Evolutionary conservation across 2,329 filamentous ascomycete genomes (phyloP).

Genomic region (Cordyceps tenuipes): DNA sequence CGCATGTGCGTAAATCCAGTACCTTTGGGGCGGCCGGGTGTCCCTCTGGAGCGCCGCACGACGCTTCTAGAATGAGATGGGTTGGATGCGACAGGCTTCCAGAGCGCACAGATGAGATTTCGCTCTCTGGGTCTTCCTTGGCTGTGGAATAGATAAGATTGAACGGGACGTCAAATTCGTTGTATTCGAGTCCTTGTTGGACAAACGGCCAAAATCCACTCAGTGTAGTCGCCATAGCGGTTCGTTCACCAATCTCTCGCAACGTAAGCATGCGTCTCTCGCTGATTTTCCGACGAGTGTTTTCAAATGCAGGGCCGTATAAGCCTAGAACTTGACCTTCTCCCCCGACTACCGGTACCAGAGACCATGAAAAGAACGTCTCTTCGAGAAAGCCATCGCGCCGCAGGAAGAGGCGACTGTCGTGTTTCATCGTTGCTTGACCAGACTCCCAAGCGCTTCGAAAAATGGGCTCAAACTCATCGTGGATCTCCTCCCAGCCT

Average conservation of each 20-base stretch:
- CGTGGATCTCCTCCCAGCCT: conserved; percentile 69
- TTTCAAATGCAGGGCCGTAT: conserved; percentile 76
- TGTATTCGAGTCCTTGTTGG: conserved; percentile 59
- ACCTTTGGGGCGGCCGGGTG: conserved; percentile 52
- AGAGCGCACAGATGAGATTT: conserved; percentile 63
- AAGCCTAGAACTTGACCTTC: conserved; percentile 68
- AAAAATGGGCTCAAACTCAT: conserved; percentile 60
- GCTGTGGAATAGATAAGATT: conserved; percentile 67
- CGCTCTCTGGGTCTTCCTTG: conserved; percentile 59
- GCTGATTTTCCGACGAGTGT: conserved; percentile 68
- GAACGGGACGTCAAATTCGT: conserved; percentile 69
- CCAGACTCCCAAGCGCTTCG: conserved; percentile 58
- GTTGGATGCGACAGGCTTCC: conserved; percentile 54
- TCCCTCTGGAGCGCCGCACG: conserved; percentile 56
- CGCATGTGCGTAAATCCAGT: conserved; percentile 62
- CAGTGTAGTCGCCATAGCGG: conserved; percentile 62
- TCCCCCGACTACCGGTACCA: conserved; percentile 67
- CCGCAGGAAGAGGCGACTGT: conserved; percentile 66
- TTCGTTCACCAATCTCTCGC: conserved; percentile 68
- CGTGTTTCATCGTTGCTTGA: conserved; percentile 76
- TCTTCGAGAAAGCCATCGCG: conserved; percentile 67
- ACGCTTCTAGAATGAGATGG: conserved; percentile 61
- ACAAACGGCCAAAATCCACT: conserved; percentile 67
- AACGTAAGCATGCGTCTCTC: conserved; percentile 74
- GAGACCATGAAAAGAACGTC: conserved; percentile 74